Conservation (phyloP, 805 yeast genomes). For the Ogataea angusta region DNA sequence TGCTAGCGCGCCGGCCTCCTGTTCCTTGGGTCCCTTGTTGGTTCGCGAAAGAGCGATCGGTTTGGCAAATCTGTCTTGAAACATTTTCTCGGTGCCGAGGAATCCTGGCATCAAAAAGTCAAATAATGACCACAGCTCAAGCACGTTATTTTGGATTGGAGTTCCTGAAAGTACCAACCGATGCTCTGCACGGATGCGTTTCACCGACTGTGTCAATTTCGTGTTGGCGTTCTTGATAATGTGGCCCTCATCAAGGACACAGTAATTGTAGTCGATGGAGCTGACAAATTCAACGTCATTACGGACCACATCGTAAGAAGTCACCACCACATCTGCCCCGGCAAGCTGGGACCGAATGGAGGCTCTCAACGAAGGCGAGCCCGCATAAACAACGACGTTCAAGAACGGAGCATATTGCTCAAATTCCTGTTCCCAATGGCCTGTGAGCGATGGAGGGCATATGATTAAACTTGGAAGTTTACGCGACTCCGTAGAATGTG, state of each 20-base stretch:
- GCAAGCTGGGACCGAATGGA: slow-evolving; percentile 50
- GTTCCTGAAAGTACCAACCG: slow-evolving; percentile 92
- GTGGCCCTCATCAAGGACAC: slow-evolving; percentile 97
- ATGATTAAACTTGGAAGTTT: slow-evolving; percentile 80
- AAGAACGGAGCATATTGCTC: slow-evolving; percentile 86
- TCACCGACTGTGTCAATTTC: slow-evolving; percentile 85
- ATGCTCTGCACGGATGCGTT: slow-evolving; percentile 79
- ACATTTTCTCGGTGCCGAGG: slow-evolving; percentile 88
- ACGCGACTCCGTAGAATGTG: slow-evolving; percentile 63
- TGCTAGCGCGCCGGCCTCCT: slow-evolving; percentile 95
- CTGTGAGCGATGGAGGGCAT: slow-evolving; percentile 97
- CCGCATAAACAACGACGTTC: slow-evolving; percentile 82
- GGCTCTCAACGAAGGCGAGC: slow-evolving; percentile 76
- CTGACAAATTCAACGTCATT: slow-evolving; percentile 74
- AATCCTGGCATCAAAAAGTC: slow-evolving; percentile 99
- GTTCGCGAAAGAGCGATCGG: slow-evolving; percentile 94
- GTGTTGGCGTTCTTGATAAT: slow-evolving; percentile 90
- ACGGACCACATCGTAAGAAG: slow-evolving; percentile 94
- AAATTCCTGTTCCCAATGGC: slow-evolving; percentile 98
- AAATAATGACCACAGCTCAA: slow-evolving; percentile 95
- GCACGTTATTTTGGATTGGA: slow-evolving; percentile 95
- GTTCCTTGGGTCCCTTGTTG: slow-evolving; percentile 87
- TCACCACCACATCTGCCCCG: slow-evolving; percentile 78
- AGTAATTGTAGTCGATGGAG: slow-evolving; percentile 75
- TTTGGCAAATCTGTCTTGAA: slow-evolving; percentile 94